Conservation (phyloP, 2,329 filamentous ascomycete genomes). For the Botrytis sinoallii region DNA sequence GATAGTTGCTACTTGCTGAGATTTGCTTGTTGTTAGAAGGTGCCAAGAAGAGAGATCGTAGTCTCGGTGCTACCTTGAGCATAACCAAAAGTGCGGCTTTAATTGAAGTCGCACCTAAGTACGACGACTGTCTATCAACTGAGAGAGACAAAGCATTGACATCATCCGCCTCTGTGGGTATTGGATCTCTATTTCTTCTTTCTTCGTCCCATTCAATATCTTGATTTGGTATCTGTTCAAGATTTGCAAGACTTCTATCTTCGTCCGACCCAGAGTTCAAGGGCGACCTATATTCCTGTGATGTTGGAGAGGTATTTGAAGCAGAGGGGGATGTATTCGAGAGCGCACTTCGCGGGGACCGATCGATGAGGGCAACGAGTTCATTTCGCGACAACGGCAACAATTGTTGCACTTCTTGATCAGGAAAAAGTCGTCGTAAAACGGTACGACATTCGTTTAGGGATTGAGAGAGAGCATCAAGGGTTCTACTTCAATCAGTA, state of each 20-base stretch:
- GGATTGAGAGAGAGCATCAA: conserved; percentile 61
- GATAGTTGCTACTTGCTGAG: conserved; percentile 29
- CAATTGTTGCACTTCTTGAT: conserved; percentile 50
- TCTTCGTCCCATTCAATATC: conserved; percentile 68
- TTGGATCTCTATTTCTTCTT: conserved; percentile 50
- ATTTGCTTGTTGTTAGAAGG: conserved; percentile 29
- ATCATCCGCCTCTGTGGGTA: conserved; percentile 65
- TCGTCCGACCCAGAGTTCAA: conserved; percentile 49
- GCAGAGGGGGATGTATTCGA: conserved; percentile 51
- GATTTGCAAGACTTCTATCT: conserved; percentile 44
- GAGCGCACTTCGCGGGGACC: conserved; percentile 35
- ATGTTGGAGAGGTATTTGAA: conserved; percentile 50
- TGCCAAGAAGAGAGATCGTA: conserved; percentile 47
- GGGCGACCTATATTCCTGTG: conserved; percentile 49
- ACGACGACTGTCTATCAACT: conserved; percentile 60
- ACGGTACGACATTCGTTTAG: conserved; percentile 64
- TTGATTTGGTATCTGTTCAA: conserved; percentile 67
- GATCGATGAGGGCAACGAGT: conserved; percentile 55
- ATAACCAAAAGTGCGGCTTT: conserved; percentile 73
- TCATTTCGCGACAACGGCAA: conserved; percentile 56
- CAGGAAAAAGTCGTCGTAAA: conserved; percentile 60
- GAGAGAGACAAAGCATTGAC: conserved; percentile 63
- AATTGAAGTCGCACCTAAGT: conserved; percentile 71
- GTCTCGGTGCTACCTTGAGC: conserved; percentile 49
- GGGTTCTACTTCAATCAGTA: conserved; percentile 44